phyloP scores from a whole-genome alignment of 1,284 basidiomycete genomes.

The Takashimella koratensis region DNA sequence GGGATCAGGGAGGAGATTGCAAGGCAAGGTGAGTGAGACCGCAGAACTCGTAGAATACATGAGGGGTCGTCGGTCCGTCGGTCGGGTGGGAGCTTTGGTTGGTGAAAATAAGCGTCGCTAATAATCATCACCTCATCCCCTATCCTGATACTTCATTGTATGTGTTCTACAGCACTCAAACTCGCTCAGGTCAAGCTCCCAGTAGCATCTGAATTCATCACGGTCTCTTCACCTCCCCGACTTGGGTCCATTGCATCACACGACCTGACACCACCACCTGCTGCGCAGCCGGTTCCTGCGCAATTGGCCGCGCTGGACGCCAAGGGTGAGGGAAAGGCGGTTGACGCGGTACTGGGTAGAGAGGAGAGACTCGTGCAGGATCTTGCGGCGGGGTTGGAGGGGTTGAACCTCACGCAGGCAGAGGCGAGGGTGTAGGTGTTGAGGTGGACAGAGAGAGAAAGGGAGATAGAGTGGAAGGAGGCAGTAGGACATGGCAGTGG shows the following conservation, averaged over 20 bases:
- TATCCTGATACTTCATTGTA: no score
- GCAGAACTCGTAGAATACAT: no score
- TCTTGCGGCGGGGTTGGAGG: background rate
- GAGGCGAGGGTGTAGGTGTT: background rate
- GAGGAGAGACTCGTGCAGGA: background rate
- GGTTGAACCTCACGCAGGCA: background rate
- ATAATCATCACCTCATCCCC: no score
- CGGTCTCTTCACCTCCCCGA: conserved; percentile 64
- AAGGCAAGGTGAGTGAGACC: conserved; percentile 78
- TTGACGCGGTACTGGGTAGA: background rate
- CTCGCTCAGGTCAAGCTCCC: conserved; percentile 89
- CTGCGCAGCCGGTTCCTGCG: conserved; percentile 12
- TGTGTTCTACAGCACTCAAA: conserved; percentile 73
- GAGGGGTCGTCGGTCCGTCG: no score
- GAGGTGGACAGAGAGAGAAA: no score
- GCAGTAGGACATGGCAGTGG: no score
- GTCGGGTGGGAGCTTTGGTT: no score
- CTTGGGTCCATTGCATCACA: conserved; percentile 57
- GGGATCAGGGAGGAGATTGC: conserved; percentile 91
- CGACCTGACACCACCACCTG: conserved; percentile 24
- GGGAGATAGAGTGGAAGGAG: no score
- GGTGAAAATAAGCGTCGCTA: no score
- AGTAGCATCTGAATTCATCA: conserved; percentile 84
- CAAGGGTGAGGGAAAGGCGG: background rate
- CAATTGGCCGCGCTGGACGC: background rate